Evolutionary conservation across 2,329 filamentous ascomycete species (phyloP).

Genomic region (Phymatotrichopsis omnivora): DNA sequence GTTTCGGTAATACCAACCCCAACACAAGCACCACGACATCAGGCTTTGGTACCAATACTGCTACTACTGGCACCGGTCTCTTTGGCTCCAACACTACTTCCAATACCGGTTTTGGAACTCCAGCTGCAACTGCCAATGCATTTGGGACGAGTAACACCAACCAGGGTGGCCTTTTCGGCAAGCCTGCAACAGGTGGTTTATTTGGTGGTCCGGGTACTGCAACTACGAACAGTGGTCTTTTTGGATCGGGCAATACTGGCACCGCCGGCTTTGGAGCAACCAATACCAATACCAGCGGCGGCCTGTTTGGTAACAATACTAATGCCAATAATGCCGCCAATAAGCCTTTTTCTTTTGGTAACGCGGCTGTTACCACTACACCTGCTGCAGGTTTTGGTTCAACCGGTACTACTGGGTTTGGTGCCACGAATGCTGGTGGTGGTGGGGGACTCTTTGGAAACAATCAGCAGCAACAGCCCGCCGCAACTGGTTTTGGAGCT

Average conservation of each 20-base stretch:
- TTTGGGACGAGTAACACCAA: slow-evolving; percentile 41
- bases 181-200: slow-evolving; percentile 33
- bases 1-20: slow-evolving; percentile 29
- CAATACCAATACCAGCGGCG: slow-evolving; percentile 24
- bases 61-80: slow-evolving; percentile 36
- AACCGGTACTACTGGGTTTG: slow-evolving; percentile 40
- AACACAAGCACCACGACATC: slow-evolving; percentile 34
- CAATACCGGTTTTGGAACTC: slow-evolving; percentile 29
- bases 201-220: slow-evolving; percentile 40
- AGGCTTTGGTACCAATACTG: slow-evolving; percentile 36
- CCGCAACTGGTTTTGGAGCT: slow-evolving; percentile 37
- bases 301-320: slow-evolving; percentile 38
- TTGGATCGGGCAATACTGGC: slow-evolving; percentile 34
- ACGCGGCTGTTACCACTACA: slow-evolving; percentile 33
- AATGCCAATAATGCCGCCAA: slow-evolving; percentile 29
- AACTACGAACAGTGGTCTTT: slow-evolving; percentile 37
- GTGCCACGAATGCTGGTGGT: slow-evolving; percentile 34
- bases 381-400: slow-evolving; percentile 36
- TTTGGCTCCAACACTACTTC: slow-evolving; percentile 36
- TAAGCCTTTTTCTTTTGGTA: slow-evolving; percentile 23
- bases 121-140: slow-evolving; percentile 36
- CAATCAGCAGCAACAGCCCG: slow-evolving; percentile 32
- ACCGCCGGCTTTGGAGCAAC: slow-evolving; percentile 31
- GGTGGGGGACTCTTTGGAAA: slow-evolving; percentile 39
- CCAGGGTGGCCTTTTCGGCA: too few relatives aligned